These are phyloP conservation scores for Pachysandra terminalis DNA, from an alignment of 164 flowering plant genomes.

Conservation along the genomic window DNA sequence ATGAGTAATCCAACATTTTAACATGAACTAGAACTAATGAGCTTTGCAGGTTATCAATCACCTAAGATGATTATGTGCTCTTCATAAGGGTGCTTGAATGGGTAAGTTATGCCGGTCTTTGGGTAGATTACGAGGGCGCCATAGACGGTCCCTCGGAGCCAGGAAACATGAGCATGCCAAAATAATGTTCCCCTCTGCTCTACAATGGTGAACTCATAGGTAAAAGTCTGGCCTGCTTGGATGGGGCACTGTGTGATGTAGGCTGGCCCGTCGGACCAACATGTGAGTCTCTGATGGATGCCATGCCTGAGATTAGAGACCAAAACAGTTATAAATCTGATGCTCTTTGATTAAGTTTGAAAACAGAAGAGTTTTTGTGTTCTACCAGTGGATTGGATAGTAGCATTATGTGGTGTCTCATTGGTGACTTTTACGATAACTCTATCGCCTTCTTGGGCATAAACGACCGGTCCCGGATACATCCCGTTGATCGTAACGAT, in stretches of 20 bases:
- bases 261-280: conserved; percentile 73
- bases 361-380: background rate
- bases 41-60: conserved; percentile 20
- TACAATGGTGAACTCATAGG: conserved; percentile 48
- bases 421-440: conserved; percentile 54
- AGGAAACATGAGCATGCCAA: conserved; percentile 74
- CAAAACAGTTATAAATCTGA: background rate
- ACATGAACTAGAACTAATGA: background rate
- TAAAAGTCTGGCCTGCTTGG: conserved; percentile 48
- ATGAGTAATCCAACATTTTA: background rate
- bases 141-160: conserved; percentile 69
- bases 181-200: conserved; percentile 63
- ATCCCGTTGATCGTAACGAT: conserved; percentile 52
- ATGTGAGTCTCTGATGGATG: conserved; percentile 42
- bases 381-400: conserved; percentile 73
- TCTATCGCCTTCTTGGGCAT: conserved; percentile 60
- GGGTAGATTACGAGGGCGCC: conserved; percentile 64
- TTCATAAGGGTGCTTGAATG: conserved; percentile 40
- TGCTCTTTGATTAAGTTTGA: background rate
- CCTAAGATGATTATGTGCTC: conserved; percentile 57
- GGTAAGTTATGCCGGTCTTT: conserved; percentile 47
- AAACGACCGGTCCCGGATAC: conserved; percentile 63
- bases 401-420: conserved; percentile 46
- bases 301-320: conserved; percentile 49
- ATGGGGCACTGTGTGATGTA: conserved; percentile 80